Evolutionary conservation across 495 filamentous ascomycete genomes (phyloP), one percentile per base, ranked within the genome.

Genomic region (Daldinia loculata): DNA sequence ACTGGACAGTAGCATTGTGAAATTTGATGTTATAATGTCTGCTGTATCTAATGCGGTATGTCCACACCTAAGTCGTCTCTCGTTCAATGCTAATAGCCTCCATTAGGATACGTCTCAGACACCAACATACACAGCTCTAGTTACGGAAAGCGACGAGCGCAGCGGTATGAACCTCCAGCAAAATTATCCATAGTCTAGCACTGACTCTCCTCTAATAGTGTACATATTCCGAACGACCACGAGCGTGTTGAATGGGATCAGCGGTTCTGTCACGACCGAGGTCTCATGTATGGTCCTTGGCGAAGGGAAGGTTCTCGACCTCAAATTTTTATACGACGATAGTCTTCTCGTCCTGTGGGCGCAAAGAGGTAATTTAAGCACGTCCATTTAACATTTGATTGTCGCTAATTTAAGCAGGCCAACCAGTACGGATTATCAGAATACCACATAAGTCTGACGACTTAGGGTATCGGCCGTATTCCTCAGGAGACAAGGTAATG

Each of bases 271-370:
- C 3, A 67, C 66, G 4, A 78, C 77, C 3, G 69, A 69, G 29
- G 76, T 76, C 5, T 76, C 82, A 45, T 66, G 69, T 1, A 48
- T 88, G 7, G 61, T 63, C 9, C 76, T 88, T 7, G 82, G 80
- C 5, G 69, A 79, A 59, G 81, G 78, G 9, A 75, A 63, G 6
- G 75, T 88, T 9, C 61, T 82, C 24, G 85, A 89, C 69, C 63
- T 87, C 6, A 85, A 84, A 62, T 86, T 86, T 57, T 66, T 85
- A 9, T 74, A 84, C 62, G 78, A 82, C 60, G 70, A 77, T 22
- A 75, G 61, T 15, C 64, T 88, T 4, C 72, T 87, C 11, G 67
- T 85, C 1, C 67, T 89, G 6, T 85, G 83, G 76, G 55, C 76
- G 0, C 39, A 43, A 0, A 74, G 75, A 69, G 81, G 85, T 83